Conservation (phyloP, 768 basidiomycete genomes). For the Naganishia vishniacii region DNA sequence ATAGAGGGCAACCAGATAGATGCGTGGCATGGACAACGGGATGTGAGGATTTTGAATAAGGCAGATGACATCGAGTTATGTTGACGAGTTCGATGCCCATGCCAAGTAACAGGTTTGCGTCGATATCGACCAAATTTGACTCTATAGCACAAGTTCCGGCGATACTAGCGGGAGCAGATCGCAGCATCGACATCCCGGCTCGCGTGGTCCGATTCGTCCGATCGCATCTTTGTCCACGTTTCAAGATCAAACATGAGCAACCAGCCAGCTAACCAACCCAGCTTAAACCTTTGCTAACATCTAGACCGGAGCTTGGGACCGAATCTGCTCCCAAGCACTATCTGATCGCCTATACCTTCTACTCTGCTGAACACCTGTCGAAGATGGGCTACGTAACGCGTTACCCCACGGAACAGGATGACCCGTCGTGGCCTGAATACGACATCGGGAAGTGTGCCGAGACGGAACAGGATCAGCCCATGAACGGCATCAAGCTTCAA, state of each 20-base stretch:
- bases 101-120: no score
- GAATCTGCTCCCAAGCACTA: no score
- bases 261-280: no score
- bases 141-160: no score
- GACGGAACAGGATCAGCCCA: slow-evolving; percentile 8
- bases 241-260: slow-evolving; percentile 4
- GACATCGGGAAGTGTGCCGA: slow-evolving; percentile 10
- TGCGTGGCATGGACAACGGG: not conserved
- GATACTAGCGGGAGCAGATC: no score
- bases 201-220: not conserved
- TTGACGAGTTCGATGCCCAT: no score
- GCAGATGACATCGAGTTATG: no score
- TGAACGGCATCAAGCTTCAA: slow-evolving; percentile 7
- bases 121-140: no score
- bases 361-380: no score
- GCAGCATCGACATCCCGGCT: not conserved
- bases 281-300: no score
- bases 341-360: no score
- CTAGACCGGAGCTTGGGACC: no score
- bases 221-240: not conserved
- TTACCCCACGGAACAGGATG: slow-evolving; percentile 23
- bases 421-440: slow-evolving; percentile 14
- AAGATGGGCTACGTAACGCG: slow-evolving; percentile 25
- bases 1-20: not conserved
- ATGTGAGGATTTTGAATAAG: not conserved